Evolutionary conservation across 2,329 filamentous ascomycete genomes (phyloP).

Genomic region (Alternaria sp.): DNA sequence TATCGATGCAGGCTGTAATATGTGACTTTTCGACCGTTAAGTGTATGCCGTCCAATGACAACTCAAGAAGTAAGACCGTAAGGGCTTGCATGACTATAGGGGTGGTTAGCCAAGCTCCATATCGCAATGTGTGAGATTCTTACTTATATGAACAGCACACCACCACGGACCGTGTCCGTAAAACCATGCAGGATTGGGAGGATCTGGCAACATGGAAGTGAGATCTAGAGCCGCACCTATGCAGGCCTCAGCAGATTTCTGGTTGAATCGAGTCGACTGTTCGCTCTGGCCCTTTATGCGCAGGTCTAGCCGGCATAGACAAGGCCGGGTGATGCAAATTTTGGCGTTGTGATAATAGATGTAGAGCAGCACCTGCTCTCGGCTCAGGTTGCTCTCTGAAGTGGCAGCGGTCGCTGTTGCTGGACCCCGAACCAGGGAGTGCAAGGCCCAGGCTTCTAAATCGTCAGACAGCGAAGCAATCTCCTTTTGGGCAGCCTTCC

Average conservation of each 20-base stretch:
- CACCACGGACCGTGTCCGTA: constrained; percentile 47
- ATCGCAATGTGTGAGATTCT: background rate
- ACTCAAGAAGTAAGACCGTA: constrained; percentile 46
- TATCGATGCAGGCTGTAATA: constrained; percentile 30
- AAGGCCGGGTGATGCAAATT: constrained; percentile 48
- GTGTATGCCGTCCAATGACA: constrained; percentile 37
- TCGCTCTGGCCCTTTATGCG: constrained; percentile 42
- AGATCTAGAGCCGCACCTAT: constrained; percentile 44
- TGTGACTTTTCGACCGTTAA: constrained; percentile 30
- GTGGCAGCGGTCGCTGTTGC: background rate
- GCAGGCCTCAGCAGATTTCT: constrained; percentile 39
- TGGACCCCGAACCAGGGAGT: constrained; percentile 28
- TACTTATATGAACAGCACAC: constrained; percentile 41
- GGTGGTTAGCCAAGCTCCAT: background rate
- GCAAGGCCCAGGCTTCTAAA: constrained; percentile 36
- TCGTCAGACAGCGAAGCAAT: constrained; percentile 35
- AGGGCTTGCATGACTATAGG: constrained; percentile 47
- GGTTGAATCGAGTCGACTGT: constrained; percentile 38
- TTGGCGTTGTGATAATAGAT: constrained; percentile 44
- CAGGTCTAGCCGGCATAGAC: constrained; percentile 45
- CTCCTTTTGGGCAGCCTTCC: constrained; percentile 33
- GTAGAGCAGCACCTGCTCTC: constrained; percentile 24
- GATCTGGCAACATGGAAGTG: constrained; percentile 39
- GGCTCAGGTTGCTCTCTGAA: background rate
- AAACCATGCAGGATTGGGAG: constrained; percentile 23